Conservation (phyloP, 306 rosid species). For the Erythrophleum fordii region DNA sequence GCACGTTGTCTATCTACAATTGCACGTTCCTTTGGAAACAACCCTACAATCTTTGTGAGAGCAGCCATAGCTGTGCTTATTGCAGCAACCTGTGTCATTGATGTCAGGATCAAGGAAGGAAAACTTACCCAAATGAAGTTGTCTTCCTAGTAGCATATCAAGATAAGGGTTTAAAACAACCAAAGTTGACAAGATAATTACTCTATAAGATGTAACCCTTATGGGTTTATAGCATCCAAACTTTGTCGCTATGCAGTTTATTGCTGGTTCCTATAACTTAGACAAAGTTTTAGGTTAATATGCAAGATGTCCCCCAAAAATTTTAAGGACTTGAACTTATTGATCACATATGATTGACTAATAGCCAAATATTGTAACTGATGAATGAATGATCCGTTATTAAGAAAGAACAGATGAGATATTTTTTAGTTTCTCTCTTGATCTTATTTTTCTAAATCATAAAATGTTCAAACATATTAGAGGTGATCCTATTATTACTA, state of each 20-base stretch:
- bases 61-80: conserved; percentile 99
- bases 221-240: background rate
- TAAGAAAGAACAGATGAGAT: conserved; percentile 8
- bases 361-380: background rate
- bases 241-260: conserved; percentile 13
- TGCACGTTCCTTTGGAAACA: conserved; percentile 88
- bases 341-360: conserved; percentile 7
- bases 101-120: conserved; percentile 27
- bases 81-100: conserved; percentile 81
- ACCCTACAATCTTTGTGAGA: conserved; percentile 89
- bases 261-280: background rate
- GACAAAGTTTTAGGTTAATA: no score
- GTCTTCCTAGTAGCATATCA: conserved; percentile 9
- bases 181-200: conserved; percentile 30
- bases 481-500: background rate
- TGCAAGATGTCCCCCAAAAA: no score
- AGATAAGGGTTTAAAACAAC: conserved; percentile 31
- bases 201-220: conserved; percentile 29
- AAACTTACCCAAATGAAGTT: conserved; percentile 33
- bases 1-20: conserved; percentile 92
- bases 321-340: background rate
- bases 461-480: conserved; percentile 2
- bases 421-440: conserved; percentile 14
- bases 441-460: background rate
- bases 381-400: conserved; percentile 2